Conservation (phyloP, 345 rosid genomes). For the Citrus australasica region DNA sequence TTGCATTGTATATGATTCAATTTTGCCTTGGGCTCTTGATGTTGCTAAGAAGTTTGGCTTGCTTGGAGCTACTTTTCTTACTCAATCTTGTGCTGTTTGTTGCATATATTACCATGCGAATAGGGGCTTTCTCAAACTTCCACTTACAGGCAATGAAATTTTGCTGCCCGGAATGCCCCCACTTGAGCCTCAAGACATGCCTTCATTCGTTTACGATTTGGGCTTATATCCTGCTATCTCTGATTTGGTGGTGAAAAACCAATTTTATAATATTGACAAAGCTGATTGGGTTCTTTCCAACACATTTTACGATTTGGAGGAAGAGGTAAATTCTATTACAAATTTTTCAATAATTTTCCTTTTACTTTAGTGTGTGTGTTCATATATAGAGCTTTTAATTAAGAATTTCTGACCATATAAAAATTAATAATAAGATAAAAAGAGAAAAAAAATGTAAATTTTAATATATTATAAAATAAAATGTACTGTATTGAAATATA, state of each 20-base stretch:
- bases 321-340: conserved; percentile 14
- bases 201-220: conserved; percentile 21
- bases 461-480: too few relatives aligned
- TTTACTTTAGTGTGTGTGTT: too few relatives aligned
- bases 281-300: conserved; percentile 31
- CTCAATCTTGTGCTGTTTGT: conserved; percentile 31
- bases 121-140: conserved; percentile 16
- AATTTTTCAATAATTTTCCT: background rate
- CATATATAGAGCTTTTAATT: too few relatives aligned
- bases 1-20: conserved; percentile 26
- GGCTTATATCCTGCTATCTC: conserved; percentile 23
- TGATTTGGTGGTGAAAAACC: conserved; percentile 8
- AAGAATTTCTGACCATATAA: too few relatives aligned
- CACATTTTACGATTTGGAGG: conserved; percentile 26
- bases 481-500: accelerated
- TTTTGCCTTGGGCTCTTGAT: conserved; percentile 35
- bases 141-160: conserved; percentile 10
- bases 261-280: conserved; percentile 25
- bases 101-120: conserved; percentile 17
- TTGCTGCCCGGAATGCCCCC: conserved; percentile 31
- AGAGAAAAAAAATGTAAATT: too few relatives aligned
- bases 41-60: conserved; percentile 32
- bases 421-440: too few relatives aligned
- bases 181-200: conserved; percentile 18
- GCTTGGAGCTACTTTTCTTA: conserved; percentile 28